Conservation (phyloP, 176 grass and related monocot genomes). For the Aegilops longissima region DNA sequence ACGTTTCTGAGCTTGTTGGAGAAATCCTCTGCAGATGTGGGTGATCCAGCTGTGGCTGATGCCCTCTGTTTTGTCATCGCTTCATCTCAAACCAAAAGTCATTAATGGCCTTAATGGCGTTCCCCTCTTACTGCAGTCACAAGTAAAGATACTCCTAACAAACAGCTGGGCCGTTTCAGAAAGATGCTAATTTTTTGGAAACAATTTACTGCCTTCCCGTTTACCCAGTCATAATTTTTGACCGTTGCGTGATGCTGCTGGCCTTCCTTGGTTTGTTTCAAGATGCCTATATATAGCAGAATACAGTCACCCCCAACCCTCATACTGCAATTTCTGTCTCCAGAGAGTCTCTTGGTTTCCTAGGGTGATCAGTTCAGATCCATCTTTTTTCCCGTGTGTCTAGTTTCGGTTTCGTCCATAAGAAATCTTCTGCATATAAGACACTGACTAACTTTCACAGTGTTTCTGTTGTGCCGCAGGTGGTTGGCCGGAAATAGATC, state of each 20-base stretch:
- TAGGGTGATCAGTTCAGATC: background rate
- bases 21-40: background rate
- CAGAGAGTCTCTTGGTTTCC: background rate
- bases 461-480: conserved; percentile 35
- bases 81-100: background rate
- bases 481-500: conserved; percentile 14
- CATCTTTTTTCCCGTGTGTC: background rate
- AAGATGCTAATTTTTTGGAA: conserved; percentile 1
- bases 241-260: conserved; percentile 23
- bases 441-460: conserved; percentile 15
- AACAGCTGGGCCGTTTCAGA: conserved; percentile 15
- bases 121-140: background rate
- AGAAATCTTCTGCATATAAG: background rate
- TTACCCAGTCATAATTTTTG: conserved; percentile 23
- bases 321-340: background rate
- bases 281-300: conserved; percentile 13
- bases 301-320: background rate
- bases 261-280: background rate
- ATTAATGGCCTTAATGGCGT: background rate
- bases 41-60: background rate
- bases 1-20: background rate
- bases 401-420: background rate
- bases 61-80: background rate
- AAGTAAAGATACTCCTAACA: background rate
- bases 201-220: conserved; percentile 14